Percentiles rank a stretch among this genome's conserved stretches.
Evolutionary conservation across 495 filamentous ascomycete genomes (phyloP).

Genomic region (Penicillium canariense): DNA sequence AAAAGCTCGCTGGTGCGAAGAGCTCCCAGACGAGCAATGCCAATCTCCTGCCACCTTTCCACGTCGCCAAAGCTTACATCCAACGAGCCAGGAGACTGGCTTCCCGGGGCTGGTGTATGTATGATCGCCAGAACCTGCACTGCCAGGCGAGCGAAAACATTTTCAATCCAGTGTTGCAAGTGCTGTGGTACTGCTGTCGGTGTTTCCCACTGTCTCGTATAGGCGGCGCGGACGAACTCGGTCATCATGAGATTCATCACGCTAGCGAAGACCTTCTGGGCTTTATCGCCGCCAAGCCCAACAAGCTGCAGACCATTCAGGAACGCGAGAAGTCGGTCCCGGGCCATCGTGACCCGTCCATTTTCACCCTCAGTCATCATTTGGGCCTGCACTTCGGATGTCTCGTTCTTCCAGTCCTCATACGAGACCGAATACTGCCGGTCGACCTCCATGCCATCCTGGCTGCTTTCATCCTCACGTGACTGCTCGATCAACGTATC

Average conservation of each 20-base stretch:
- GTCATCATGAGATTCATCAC: slow-evolving; percentile 70
- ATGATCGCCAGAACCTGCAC: slow-evolving; percentile 60
- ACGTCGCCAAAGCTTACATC: slow-evolving; percentile 58
- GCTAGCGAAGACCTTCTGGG: slow-evolving; percentile 72
- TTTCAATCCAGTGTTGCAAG: slow-evolving; percentile 68
- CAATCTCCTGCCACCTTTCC: slow-evolving; percentile 79
- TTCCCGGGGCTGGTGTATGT: slow-evolving; percentile 27
- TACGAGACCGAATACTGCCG: slow-evolving; percentile 40
- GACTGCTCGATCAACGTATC: slow-evolving; percentile 29
- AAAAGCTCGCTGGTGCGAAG: slow-evolving; percentile 82
- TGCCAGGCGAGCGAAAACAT: slow-evolving; percentile 63
- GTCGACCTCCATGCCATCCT: slow-evolving; percentile 42
- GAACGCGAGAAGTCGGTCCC: slow-evolving; percentile 54
- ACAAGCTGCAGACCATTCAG: slow-evolving; percentile 64
- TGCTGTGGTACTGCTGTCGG: slow-evolving; percentile 55
- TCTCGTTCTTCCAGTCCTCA: slow-evolving; percentile 34
- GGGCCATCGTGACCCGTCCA: slow-evolving; percentile 37
- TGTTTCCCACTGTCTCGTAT: slow-evolving; percentile 56
- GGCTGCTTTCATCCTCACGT: slow-evolving; percentile 12
- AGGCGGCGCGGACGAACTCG: slow-evolving; percentile 60
- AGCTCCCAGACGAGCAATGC: slow-evolving; percentile 70
- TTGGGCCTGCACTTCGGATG: slow-evolving; percentile 22
- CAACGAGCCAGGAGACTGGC: slow-evolving; percentile 20
- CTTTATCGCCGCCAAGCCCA: slow-evolving; percentile 70
- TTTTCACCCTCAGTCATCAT: slow-evolving; percentile 43